Percentiles rank a stretch among this genome's conserved stretches.
Evolutionary conservation across 805 yeast species (phyloP).

Genomic region (Kodamaea kaohsiungensis): DNA sequence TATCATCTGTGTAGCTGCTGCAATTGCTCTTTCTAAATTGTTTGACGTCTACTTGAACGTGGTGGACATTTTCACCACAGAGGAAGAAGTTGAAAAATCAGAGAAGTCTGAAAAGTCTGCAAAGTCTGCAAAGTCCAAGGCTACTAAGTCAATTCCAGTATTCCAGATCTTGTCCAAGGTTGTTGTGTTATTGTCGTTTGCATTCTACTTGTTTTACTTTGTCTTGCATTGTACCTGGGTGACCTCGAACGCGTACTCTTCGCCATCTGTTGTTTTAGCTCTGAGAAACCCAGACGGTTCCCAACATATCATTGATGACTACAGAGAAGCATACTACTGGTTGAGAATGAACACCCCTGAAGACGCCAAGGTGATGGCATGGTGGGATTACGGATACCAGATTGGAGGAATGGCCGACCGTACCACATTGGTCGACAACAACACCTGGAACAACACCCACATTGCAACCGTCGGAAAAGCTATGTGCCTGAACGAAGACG

Average conservation of each 20-base stretch:
- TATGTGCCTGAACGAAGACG: slow-evolving; percentile 87
- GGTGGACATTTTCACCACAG: slow-evolving; percentile 35
- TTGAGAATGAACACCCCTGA: slow-evolving; percentile 96
- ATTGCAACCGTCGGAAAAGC: slow-evolving; percentile 99
- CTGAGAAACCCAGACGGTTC: slow-evolving; percentile 84
- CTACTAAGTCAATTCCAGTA: slow-evolving; percentile 19
- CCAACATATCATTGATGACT: slow-evolving; percentile 85
- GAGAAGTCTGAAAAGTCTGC: slow-evolving; percentile 7
- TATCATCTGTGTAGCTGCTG: slow-evolving; percentile 89
- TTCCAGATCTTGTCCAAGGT: slow-evolving; percentile 54
- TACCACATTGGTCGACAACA: slow-evolving; percentile 96
- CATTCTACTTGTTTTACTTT: slow-evolving; percentile 73
- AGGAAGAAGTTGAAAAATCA: slow-evolving; percentile 12
- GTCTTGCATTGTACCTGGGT: slow-evolving; percentile 98
- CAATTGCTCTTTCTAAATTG: slow-evolving; percentile 81
- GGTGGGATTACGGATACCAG: slow-evolving; percentile 99
- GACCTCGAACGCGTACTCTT: slow-evolving; percentile 91
- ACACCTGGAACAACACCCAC: slow-evolving; percentile 99
- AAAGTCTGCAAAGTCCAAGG: background rate
- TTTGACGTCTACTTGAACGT: slow-evolving; percentile 81
- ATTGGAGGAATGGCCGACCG: slow-evolving; percentile 99
- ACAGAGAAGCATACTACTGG: slow-evolving; percentile 99
- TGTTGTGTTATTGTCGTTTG: slow-evolving; percentile 65
- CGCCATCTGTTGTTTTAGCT: slow-evolving; percentile 95
- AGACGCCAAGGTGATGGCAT: slow-evolving; percentile 93